Percentiles rank a stretch among this genome's conserved stretches.
These are phyloP conservation scores for Brasenia schreberi DNA, from an alignment of 164 flowering plant species.

Conservation along the genomic window DNA sequence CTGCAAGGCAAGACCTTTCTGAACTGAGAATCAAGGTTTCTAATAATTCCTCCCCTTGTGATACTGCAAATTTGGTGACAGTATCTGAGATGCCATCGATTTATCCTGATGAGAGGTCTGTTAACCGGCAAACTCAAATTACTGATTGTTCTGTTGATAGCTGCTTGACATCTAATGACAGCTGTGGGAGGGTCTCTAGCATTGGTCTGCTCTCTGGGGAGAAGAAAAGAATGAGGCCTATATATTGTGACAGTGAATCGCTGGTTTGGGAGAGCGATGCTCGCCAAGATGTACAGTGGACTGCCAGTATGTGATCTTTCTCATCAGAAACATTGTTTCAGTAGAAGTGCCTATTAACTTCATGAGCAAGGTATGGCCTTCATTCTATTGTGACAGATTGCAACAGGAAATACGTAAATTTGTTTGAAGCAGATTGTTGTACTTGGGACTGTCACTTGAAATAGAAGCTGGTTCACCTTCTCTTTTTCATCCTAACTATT, in stretches of 20 bases:
- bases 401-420: too few species aligned
- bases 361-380: too few species aligned
- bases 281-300: constrained; percentile 50
- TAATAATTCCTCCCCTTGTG: constrained; percentile 25
- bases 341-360: too few species aligned
- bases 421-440: too few species aligned
- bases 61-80: constrained; percentile 31
- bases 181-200: constrained; percentile 14
- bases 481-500: too few species aligned
- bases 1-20: constrained; percentile 67
- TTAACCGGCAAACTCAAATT: constrained; percentile 23
- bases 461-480: too few species aligned
- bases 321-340: too few species aligned
- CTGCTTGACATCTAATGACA: constrained; percentile 54
- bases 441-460: too few species aligned
- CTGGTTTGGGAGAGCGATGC: constrained; percentile 30
- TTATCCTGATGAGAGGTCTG: constrained; percentile 24
- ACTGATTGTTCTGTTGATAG: constrained; percentile 67
- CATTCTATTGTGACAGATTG: too few species aligned
- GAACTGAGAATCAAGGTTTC: constrained; percentile 62
- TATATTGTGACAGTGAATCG: constrained; percentile 32
- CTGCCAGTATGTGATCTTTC: constrained; percentile 15
- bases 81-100: constrained; percentile 32
- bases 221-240: constrained; percentile 60
- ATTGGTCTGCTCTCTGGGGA: constrained; percentile 33